Base-by-base conservation (phyloP, 768 basidiomycete species). In the Pleurotus pulmonarius region DNA sequence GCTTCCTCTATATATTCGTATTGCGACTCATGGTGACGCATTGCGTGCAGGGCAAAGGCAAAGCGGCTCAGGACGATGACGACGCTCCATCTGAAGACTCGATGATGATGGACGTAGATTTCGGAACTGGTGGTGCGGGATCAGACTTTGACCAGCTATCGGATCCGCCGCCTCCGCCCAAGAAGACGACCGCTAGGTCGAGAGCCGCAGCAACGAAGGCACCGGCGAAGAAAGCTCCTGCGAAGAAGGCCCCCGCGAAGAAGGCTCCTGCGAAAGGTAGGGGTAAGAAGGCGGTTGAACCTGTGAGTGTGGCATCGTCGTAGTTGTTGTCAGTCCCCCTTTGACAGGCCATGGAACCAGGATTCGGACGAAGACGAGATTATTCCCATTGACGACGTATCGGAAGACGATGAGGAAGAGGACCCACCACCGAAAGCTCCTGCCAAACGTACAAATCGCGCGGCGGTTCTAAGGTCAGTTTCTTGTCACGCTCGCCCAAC, bases 101-200 rank as follows among this genome's bases (percentile, higher is more conserved):
- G 3, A 90, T 90, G 88, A 73, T 78, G 73, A 86, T 89, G 82
- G 88, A 93, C 47, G 68, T 90, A 46, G 88, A 88, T 59, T 68
- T 64, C 7, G 62, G 62, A 24, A 63, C 65, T 45, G 72, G 63
- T 8, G 78, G 69, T 7, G 79, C 67, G 2, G 81, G 75, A 15
- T 87, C 81, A 29, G 86, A 83, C 58, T 79, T 80, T 18, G 79
- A 80, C 16, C 77, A 80, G 24, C 77, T 72, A 2, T 82, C 83
- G 37, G 78, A 72, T 13, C 69, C 67, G 25, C 68, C 68, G 29
- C 76, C 77, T 7, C 75, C 77, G 2, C 67, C 69, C 52, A 83
- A 75, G 70, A 83, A 73, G 70, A 66, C 65, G 43, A 71, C 71
- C 26, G 70, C 69, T 49, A 72, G 73, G 37, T 58, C 64, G 20